A percentile compares a stretch with the other conserved stretches of the same genome.
Conservation (phyloP, 2,329 filamentous ascomycete genomes). For the Fusarium musae region DNA sequence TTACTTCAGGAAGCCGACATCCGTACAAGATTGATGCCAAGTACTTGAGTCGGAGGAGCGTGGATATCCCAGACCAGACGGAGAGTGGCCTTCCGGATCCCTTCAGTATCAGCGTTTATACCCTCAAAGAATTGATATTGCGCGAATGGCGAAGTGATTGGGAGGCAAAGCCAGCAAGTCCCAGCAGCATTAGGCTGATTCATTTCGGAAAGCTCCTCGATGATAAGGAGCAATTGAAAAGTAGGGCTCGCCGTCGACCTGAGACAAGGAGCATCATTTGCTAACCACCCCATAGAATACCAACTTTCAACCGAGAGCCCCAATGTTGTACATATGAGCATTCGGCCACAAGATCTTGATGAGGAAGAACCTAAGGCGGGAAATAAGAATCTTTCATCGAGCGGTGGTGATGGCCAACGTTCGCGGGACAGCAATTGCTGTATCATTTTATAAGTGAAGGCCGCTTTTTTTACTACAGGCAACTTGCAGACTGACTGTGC, state of each 20-base stretch:
- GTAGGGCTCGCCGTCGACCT: slow-evolving; percentile 61
- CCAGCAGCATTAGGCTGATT: slow-evolving; percentile 89
- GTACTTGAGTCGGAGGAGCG: slow-evolving; percentile 83
- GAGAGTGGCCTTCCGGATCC: slow-evolving; percentile 75
- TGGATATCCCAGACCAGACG: slow-evolving; percentile 75
- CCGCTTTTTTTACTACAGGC: slow-evolving; percentile 3
- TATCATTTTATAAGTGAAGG: slow-evolving; percentile 58
- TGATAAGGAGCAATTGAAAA: slow-evolving; percentile 85
- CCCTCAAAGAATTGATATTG: slow-evolving; percentile 91
- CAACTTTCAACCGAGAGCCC: slow-evolving; percentile 78
- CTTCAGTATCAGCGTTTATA: slow-evolving; percentile 92
- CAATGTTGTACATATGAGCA: slow-evolving; percentile 95
- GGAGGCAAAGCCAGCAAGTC: slow-evolving; percentile 86
- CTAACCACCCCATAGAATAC: slow-evolving; percentile 72
- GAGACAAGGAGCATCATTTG: neutral
- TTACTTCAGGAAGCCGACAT: slow-evolving; percentile 84
- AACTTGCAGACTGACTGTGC: slow-evolving; percentile 4
- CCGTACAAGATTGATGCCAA: slow-evolving; percentile 90
- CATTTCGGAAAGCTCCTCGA: slow-evolving; percentile 91
- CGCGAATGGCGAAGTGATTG: slow-evolving; percentile 93
- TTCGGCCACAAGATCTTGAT: slow-evolving; percentile 86
- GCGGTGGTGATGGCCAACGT: slow-evolving; percentile 54
- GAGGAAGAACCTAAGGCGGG: slow-evolving; percentile 79
- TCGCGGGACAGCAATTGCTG: slow-evolving; percentile 60
- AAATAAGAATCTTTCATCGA: slow-evolving; percentile 61